phyloP scores from a whole-genome alignment of 2,329 filamentous ascomycete species.

The Cordyceps militaris region DNA sequence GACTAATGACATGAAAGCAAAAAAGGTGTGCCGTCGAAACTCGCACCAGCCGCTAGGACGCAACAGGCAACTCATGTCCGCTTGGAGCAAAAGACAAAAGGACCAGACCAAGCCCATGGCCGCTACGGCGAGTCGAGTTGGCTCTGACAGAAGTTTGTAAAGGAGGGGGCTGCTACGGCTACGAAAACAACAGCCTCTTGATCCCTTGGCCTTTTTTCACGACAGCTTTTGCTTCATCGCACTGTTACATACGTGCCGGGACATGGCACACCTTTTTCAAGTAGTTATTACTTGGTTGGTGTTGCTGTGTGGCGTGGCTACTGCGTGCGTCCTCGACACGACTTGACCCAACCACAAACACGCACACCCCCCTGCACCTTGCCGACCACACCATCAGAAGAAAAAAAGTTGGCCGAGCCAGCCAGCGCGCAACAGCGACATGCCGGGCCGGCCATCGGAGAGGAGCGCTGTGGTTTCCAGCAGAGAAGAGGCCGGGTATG shows the following conservation, averaged over 20 bases:
- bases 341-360: neutral
- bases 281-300: neutral
- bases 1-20: constrained; percentile 6
- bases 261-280: neutral
- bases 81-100: neutral
- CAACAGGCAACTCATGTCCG: constrained; percentile 7
- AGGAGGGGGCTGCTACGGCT: neutral
- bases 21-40: neutral
- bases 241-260: too few relatives aligned
- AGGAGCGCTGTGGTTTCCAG: neutral
- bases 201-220: neutral
- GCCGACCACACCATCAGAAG: neutral
- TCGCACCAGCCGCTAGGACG: constrained; percentile 6
- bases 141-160: too few relatives aligned
- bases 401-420: constrained; percentile 7
- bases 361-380: neutral
- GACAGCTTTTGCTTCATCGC: neutral
- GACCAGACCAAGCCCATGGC: too few relatives aligned
- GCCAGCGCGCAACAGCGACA: constrained; percentile 4
- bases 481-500: neutral
- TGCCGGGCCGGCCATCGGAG: constrained; percentile 7
- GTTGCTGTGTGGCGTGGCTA: neutral
- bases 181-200: neutral
- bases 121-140: too few relatives aligned
- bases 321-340: neutral